These are phyloP conservation scores for Schwanniomyces vanrijiae DNA, from an alignment of 805 yeast species.

Conservation along the genomic window DNA sequence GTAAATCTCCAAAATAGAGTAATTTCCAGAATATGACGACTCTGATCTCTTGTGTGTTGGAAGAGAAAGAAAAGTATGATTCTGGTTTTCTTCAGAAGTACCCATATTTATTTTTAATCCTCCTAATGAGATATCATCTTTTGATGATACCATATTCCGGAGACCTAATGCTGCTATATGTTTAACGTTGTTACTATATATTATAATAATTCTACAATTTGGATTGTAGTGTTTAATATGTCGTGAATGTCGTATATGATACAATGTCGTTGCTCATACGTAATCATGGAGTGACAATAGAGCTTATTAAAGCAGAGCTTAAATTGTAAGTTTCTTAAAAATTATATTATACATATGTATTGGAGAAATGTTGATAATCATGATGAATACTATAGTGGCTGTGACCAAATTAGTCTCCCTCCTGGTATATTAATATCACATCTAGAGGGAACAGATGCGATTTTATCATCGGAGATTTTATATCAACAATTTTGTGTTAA, in stretches of 20 bases:
- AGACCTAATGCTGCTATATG: background rate
- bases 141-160: background rate
- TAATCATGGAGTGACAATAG: background rate
- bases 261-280: background rate
- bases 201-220: background rate
- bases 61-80: background rate
- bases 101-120: background rate
- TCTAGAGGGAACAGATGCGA: background rate
- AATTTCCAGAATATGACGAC: slow-evolving; percentile 33
- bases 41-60: slow-evolving; percentile 11
- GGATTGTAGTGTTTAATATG: background rate
- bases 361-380: slow-evolving; percentile 30
- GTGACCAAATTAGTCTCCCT: slow-evolving; percentile 26
- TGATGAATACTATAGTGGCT: slow-evolving; percentile 26
- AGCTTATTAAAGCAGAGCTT: too few relatives aligned
- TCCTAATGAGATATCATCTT: slow-evolving; percentile 1
- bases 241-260: background rate
- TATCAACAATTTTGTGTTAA: slow-evolving; percentile 34
- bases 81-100: background rate
- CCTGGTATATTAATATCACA: slow-evolving; percentile 35
- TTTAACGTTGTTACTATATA: background rate
- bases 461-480: slow-evolving; percentile 16
- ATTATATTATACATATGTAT: slow-evolving; percentile 22
- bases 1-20: slow-evolving; percentile 39
- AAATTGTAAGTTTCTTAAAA: too few relatives aligned